Percentiles rank a stretch among this genome's conserved stretches.
phyloP scores from a whole-genome alignment of 1,284 basidiomycete species.

The Sporisorium sorghi region DNA sequence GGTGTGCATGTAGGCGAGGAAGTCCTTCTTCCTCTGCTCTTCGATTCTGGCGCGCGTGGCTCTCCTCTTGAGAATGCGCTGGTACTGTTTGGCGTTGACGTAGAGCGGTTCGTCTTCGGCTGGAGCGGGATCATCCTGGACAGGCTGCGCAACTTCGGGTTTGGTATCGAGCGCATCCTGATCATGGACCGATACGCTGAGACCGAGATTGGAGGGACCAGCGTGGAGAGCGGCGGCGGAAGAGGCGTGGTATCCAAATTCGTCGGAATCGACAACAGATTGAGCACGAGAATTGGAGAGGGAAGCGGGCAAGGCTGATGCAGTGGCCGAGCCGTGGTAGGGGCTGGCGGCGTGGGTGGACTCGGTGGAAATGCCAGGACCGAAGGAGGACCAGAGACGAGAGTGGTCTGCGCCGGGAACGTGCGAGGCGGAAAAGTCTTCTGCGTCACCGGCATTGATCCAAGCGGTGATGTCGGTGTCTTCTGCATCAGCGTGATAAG shows the following conservation, averaged over 20 bases:
- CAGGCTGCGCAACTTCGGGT: slow-evolving; percentile 9
- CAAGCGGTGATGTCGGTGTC: slow-evolving; percentile 54
- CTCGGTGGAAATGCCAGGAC: slow-evolving; percentile 31
- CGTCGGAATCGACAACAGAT: slow-evolving; percentile 37
- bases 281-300: slow-evolving; percentile 36
- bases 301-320: slow-evolving; percentile 19
- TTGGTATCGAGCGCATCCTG: slow-evolving; percentile 22
- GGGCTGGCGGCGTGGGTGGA: slow-evolving; percentile 21
- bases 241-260: slow-evolving; percentile 34
- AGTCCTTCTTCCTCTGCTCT: slow-evolving; percentile 59
- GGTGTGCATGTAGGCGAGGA: slow-evolving; percentile 51
- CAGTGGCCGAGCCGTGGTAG: slow-evolving; percentile 34
- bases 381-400: slow-evolving; percentile 50
- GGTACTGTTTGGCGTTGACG: slow-evolving; percentile 68
- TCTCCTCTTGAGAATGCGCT: slow-evolving; percentile 65
- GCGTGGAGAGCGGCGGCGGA: slow-evolving; percentile 20
- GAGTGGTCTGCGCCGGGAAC: slow-evolving; percentile 30
- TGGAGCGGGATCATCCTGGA: slow-evolving; percentile 23
- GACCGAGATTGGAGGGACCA: slow-evolving; percentile 39
- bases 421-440: slow-evolving; percentile 32
- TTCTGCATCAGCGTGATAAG: slow-evolving; percentile 46
- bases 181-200: slow-evolving; percentile 30
- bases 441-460: slow-evolving; percentile 51
- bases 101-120: slow-evolving; percentile 66
- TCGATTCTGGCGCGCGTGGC: slow-evolving; percentile 62